Percentiles rank a stretch among this genome's conserved stretches.
Conservation (phyloP, 192 early-diverging fungal genomes). For the Fimicolochytrium jonesii region DNA sequence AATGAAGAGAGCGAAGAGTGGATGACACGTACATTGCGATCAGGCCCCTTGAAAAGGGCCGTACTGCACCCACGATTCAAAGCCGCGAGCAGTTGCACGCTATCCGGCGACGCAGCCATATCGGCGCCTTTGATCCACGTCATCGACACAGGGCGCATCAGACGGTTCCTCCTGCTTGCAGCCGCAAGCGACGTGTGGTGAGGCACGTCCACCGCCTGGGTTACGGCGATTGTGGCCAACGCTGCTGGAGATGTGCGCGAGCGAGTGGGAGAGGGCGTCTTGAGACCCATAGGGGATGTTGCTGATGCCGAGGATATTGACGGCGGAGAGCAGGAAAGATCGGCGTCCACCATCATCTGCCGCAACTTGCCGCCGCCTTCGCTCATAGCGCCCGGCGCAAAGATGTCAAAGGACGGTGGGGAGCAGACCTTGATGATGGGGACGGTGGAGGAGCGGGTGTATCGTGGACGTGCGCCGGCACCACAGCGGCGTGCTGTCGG, state of each 20-base stretch:
- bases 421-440: conserved; percentile 8
- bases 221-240: neutral
- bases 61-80: conserved; percentile 17
- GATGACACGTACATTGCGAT: conserved; percentile 14
- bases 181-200: too few relatives aligned
- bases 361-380: too few relatives aligned
- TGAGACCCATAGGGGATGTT: too few relatives aligned
- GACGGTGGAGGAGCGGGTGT: neutral
- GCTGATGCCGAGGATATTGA: too few relatives aligned
- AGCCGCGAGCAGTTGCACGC: conserved; percentile 13
- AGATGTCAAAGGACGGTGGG: neutral
- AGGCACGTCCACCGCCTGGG: conserved; percentile 1
- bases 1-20: too few relatives aligned
- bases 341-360: too few relatives aligned
- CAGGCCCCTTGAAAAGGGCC: conserved; percentile 13
- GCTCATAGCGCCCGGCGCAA: too few relatives aligned
- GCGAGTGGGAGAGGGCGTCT: conserved; percentile 14
- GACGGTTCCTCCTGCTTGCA: neutral
- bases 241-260: neutral
- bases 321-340: too few relatives aligned
- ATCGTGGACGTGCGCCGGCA: neutral
- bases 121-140: conserved; percentile 4
- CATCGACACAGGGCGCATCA: conserved; percentile 12
- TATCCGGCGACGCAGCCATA: conserved; percentile 21
- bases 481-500: too few relatives aligned